These are phyloP conservation scores for Knoxdaviesia proteae DNA, from an alignment of 2,329 filamentous ascomycete genomes.

Conservation along the genomic window DNA sequence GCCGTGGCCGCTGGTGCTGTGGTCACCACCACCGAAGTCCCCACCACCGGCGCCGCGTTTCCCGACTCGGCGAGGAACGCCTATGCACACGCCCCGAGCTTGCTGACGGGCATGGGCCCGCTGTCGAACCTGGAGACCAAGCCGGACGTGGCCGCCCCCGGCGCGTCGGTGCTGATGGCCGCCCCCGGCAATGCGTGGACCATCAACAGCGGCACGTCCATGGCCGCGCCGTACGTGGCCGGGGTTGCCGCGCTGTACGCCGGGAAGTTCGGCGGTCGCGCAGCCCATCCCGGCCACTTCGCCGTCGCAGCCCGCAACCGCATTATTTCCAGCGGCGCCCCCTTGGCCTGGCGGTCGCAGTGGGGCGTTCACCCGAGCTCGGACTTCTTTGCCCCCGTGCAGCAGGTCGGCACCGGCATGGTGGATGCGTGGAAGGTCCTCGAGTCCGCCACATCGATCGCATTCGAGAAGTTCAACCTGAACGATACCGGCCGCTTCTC, in stretches of 20 bases:
- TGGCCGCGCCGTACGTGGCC: constrained; percentile 32
- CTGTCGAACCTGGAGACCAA: constrained; percentile 28
- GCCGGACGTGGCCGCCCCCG: constrained; percentile 26
- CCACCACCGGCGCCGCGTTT: constrained; percentile 4
- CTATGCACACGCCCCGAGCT: constrained; percentile 18
- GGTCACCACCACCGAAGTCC: constrained; percentile 20
- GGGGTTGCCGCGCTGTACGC: constrained; percentile 25
- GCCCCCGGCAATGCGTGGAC: constrained; percentile 18
- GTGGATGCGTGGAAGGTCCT: constrained; percentile 24
- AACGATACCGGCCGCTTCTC: constrained; percentile 25
- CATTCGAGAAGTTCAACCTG: constrained; percentile 22
- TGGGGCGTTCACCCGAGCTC: background rate
- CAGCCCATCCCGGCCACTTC: constrained; percentile 12
- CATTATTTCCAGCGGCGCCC: background rate
- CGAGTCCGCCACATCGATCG: constrained; percentile 16
- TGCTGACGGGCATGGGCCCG: constrained; percentile 29
- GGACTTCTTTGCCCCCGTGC: constrained; percentile 14
- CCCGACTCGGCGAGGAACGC: background rate
- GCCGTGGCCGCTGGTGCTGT: constrained; percentile 9
- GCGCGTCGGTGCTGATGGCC: constrained; percentile 27
- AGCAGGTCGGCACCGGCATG: constrained; percentile 23
- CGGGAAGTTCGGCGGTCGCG: constrained; percentile 18
- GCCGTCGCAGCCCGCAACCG: constrained; percentile 1
- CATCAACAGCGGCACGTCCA: constrained; percentile 30
- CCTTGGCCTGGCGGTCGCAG: background rate